Evolutionary conservation across 352 stramenopile genomes (phyloP).

Genomic region (Phytophthora foliorum): DNA sequence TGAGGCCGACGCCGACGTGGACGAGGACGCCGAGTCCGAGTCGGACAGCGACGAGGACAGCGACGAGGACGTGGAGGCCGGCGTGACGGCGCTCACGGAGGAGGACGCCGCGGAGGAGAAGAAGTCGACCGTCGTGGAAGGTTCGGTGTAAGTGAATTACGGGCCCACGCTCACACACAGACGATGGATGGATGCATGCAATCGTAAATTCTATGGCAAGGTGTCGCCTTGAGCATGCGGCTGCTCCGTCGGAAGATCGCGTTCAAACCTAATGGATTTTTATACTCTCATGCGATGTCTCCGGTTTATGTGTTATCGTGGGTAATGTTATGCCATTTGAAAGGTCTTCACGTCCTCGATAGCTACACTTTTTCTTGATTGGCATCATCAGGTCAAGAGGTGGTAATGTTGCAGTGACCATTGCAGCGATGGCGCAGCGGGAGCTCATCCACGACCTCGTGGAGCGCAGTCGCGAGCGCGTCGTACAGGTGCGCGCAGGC

Average conservation of each 20-base stretch:
- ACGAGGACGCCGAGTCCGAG: slow-evolving; percentile 52
- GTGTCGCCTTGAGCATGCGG: slow-evolving; percentile 15
- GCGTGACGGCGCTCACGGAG: slow-evolving; percentile 40
- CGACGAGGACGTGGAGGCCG: slow-evolving; percentile 47
- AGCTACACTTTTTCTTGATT: slow-evolving; percentile 22
- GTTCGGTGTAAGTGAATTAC: slow-evolving; percentile 59
- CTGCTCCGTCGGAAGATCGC: slow-evolving; percentile 18
- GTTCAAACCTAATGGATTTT: slow-evolving; percentile 25
- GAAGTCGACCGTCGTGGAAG: slow-evolving; percentile 65
- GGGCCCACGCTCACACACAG: slow-evolving; percentile 9
- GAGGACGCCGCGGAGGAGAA: slow-evolving; percentile 43
- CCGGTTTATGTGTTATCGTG: not conserved
- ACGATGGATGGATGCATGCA: slow-evolving; percentile 33
- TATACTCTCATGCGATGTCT: slow-evolving; percentile 12
- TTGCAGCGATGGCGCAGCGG: slow-evolving; percentile 43
- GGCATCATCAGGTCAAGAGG: slow-evolving; percentile 7
- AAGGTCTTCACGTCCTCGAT: slow-evolving; percentile 18
- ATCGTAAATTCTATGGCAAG: slow-evolving; percentile 36
- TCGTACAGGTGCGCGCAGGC: slow-evolving; percentile 64
- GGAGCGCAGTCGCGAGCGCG: slow-evolving; percentile 65
- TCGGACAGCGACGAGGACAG: slow-evolving; percentile 54
- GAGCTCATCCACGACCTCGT: slow-evolving; percentile 67
- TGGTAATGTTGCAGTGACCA: not conserved
- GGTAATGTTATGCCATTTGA: not conserved
- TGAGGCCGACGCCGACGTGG: slow-evolving; percentile 46